Conservation (phyloP, 345 rosid species). For the Moringa oleifera region DNA sequence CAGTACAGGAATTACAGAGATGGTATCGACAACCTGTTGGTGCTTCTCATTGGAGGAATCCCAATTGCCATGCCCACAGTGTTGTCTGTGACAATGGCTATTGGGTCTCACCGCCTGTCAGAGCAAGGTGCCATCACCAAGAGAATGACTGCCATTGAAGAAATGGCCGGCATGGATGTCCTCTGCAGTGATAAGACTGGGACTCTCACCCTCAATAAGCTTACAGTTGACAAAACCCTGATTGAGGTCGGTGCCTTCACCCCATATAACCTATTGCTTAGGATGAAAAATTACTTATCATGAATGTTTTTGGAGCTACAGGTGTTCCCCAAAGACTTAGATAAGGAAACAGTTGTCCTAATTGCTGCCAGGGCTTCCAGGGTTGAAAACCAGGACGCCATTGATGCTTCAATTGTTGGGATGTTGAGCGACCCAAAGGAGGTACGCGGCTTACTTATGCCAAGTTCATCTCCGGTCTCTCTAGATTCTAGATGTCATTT, state of each 20-base stretch:
- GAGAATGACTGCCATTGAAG: conserved; percentile 99
- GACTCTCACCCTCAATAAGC: conserved; percentile 92
- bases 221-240: conserved; percentile 76
- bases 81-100: conserved; percentile 95
- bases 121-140: conserved; percentile 97
- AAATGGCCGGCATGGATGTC: conserved; percentile 99
- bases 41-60: conserved; percentile 95
- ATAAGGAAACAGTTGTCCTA: conserved; percentile 49
- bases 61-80: conserved; percentile 99
- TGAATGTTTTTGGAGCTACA: conserved; percentile 13
- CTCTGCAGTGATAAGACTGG: conserved; percentile 97
- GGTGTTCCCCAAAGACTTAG: conserved; percentile 47
- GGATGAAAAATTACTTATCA: too few species aligned
- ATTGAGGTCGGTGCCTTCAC: too few species aligned
- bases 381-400: conserved; percentile 92
- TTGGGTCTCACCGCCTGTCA: conserved; percentile 86
- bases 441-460: conserved; percentile 20
- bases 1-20: conserved; percentile 71
- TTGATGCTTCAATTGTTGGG: conserved; percentile 85
- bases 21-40: conserved; percentile 89
- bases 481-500: too few species aligned
- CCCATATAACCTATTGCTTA: too few species aligned
- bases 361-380: conserved; percentile 90
- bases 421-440: conserved; percentile 84
- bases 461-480: too few species aligned